Percentiles rank a stretch among this genome's conserved stretches.
Conservation (phyloP, 2,329 filamentous ascomycete species). For the Fusarium sterilihyphosum region DNA sequence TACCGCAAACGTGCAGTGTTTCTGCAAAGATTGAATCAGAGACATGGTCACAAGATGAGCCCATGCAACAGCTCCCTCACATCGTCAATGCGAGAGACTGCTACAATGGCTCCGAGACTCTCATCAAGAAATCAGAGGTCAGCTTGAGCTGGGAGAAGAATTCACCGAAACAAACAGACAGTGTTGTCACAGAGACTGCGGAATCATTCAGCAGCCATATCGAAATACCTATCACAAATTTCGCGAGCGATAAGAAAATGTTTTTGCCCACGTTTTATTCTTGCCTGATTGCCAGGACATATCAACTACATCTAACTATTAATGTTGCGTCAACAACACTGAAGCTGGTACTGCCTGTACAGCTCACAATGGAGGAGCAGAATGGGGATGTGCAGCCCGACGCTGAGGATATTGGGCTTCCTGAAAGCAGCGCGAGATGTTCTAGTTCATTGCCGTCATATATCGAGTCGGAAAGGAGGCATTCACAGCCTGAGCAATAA, state of each 20-base stretch:
- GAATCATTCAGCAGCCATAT: not conserved
- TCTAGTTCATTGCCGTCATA: slow-evolving; percentile 13
- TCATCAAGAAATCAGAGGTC: not conserved
- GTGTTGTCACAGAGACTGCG: not conserved
- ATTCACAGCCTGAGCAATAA: slow-evolving; percentile 7
- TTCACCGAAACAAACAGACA: not conserved
- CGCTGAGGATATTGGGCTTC: not conserved
- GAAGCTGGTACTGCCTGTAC: slow-evolving; percentile 1
- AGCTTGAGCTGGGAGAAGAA: not conserved
- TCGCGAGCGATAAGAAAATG: slow-evolving; percentile 6
- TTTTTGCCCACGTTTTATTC: slow-evolving; percentile 19
- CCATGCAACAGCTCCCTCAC: slow-evolving; percentile 14
- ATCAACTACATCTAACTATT: slow-evolving; percentile 5
- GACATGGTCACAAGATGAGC: slow-evolving; percentile 15
- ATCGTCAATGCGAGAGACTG: not conserved
- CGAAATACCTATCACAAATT: not conserved
- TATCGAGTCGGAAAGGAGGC: slow-evolving; percentile 4
- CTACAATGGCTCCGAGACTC: not conserved
- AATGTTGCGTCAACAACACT: not conserved
- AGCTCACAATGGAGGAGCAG: not conserved
- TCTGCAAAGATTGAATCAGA: slow-evolving; percentile 12
- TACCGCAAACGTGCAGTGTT: not conserved
- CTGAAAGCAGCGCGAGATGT: not conserved
- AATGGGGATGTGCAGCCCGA: not conserved
- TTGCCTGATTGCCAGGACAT: slow-evolving; percentile 9